Evolutionary conservation across 768 basidiomycete genomes (phyloP).

Genomic region (Mycena galericulata): DNA sequence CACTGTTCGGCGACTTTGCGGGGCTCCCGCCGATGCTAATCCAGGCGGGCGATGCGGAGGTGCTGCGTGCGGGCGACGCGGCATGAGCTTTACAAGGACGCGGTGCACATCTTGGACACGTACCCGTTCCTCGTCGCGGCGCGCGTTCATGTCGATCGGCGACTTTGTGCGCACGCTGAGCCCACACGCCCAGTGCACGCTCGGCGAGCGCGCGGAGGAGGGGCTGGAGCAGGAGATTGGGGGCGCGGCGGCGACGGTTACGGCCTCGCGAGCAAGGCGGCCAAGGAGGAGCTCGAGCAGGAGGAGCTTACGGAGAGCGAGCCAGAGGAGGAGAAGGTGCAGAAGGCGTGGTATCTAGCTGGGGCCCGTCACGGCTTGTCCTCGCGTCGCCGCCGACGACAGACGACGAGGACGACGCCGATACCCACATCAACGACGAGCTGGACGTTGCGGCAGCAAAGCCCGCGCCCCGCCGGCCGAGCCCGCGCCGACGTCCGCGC

Average conservation of each 20-base stretch:
- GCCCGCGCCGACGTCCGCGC: constrained; percentile 28
- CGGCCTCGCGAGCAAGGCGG: constrained; percentile 65
- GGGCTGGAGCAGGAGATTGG: constrained; percentile 78
- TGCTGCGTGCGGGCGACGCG: constrained; percentile 91
- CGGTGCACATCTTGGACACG: constrained; percentile 91
- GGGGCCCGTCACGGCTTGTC: constrained; percentile 57
- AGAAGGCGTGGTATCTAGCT: constrained; percentile 59
- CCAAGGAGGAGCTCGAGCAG: constrained; percentile 55
- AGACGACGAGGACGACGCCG: constrained; percentile 32
- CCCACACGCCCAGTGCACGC: constrained; percentile 62
- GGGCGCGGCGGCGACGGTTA: constrained; percentile 73
- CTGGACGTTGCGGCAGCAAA: constrained; percentile 31
- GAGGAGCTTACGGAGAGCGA: constrained; percentile 41
- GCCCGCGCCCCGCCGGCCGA: constrained; percentile 14
- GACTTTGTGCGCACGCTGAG: constrained; percentile 74
- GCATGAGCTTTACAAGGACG: constrained; percentile 93
- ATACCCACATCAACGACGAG: too few species aligned
- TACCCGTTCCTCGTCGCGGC: constrained; percentile 84
- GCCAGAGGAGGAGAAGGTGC: constrained; percentile 48
- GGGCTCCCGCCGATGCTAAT: constrained; percentile 92
- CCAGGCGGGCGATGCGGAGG: constrained; percentile 95
- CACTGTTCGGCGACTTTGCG: constrained; percentile 89
- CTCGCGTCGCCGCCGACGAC: constrained; percentile 37
- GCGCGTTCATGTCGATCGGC: constrained; percentile 77
- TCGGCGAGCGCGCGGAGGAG: constrained; percentile 67